These are phyloP conservation scores for Pythium volutum DNA, from an alignment of 352 stramenopile genomes.

Conservation along the genomic window DNA sequence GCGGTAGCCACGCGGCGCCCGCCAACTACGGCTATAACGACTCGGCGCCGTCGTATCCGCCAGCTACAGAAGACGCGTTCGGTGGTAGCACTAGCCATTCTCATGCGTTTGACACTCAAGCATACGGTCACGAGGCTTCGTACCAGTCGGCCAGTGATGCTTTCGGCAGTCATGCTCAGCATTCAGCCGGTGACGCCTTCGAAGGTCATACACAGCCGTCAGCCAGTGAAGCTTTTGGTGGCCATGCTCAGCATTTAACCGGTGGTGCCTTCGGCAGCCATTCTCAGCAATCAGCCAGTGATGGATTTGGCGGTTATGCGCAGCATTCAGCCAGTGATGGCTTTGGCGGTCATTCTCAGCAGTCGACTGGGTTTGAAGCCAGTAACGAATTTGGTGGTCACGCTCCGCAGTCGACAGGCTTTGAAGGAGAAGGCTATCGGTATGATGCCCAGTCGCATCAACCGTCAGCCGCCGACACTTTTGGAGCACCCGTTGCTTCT, in stretches of 20 bases:
- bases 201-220: too few relatives aligned
- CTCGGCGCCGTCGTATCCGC: background rate
- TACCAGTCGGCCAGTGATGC: constrained; percentile 1
- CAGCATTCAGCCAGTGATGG: background rate
- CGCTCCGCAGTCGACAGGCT: background rate
- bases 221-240: constrained; percentile 4
- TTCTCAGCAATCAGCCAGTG: too few relatives aligned
- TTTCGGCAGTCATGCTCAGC: constrained; percentile 1
- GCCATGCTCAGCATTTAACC: background rate
- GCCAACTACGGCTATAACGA: constrained; percentile 6
- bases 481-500: constrained; percentile 27
- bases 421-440: background rate
- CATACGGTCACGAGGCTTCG: background rate
- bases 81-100: background rate
- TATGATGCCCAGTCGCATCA: constrained; percentile 2
- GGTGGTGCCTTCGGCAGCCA: too few relatives aligned
- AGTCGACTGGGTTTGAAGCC: background rate
- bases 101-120: background rate
- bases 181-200: too few relatives aligned
- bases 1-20: background rate
- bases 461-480: constrained; percentile 14
- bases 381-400: background rate
- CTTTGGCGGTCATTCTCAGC: too few relatives aligned
- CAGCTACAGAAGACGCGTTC: background rate
- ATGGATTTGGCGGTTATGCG: background rate